Evolutionary conservation across 208 protist genomes (phyloP), one percentile per base, ranked within the genome.

Genomic region (Acanthamoeba triangularis): DNA sequence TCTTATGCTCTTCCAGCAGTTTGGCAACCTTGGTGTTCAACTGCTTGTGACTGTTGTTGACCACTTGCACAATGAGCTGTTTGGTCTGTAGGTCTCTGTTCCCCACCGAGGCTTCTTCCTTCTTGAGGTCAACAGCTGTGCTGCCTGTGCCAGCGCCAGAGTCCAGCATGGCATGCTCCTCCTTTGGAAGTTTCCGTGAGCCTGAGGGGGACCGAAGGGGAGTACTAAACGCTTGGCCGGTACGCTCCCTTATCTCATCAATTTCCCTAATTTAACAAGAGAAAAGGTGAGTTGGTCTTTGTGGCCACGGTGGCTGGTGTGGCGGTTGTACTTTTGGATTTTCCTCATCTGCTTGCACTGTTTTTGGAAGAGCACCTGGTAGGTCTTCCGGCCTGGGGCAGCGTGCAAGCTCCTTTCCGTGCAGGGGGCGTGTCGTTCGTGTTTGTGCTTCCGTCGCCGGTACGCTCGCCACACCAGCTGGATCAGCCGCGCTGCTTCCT

Each of bases 401-500:
- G 33, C 0, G 37, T 30, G 14, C 23, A 37, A 44, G 14, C 33
- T 37, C 23, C 14, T 78, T 78, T 78, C 44, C 44, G 44, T 1
- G 69, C 69, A 37, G 20, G 33, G 69, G 33, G 69, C 18, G 33
- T 1, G 33, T 20, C 37, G 37, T 78, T 78, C 69, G 69, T 37
- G 33, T 49, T 84, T 84, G 23, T 54, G 33, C 35, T 84, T n/a
- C 3, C 47, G 37, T 3, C 74, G 37, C 47, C 33, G 37, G 74
- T 20, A 84, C 23, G 37, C 16, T 41, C 74, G 37, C 74, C 74
- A 84, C 47, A 84, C 74, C 23, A 84, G 74, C 74, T 84, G 74
- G 33, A 84, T 84, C 74, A 84, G 74, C 47, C 74, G 37, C 18
- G 74, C 74, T 8, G 74, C 74, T 84, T 84, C 74, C 41, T 84